These are phyloP conservation scores for Pythium coloratum DNA, from an alignment of 352 stramenopile species.

Conservation along the genomic window DNA sequence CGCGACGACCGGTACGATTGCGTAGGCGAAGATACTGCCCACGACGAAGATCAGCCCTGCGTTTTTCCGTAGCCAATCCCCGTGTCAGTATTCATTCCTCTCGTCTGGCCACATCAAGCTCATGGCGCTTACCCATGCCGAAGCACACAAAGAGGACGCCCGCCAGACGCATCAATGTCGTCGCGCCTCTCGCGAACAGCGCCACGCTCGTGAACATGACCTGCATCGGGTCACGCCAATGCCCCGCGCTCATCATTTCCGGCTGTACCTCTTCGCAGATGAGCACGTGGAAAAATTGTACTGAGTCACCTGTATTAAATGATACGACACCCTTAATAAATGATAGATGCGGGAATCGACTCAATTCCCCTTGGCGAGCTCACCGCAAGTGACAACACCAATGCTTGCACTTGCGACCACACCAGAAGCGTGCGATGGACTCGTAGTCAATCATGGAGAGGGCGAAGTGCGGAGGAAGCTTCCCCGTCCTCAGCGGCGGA, in stretches of 20 bases:
- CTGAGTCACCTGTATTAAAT: not conserved
- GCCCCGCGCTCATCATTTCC: conserved; percentile 10
- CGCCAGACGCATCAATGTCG: conserved; percentile 25
- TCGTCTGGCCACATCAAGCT: not conserved
- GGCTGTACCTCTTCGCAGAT: not conserved
- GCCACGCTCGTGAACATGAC: conserved; percentile 22
- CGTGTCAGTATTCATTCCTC: not conserved
- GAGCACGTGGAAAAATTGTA: not conserved
- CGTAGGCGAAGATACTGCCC: conserved; percentile 29
- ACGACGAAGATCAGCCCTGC: conserved; percentile 31
- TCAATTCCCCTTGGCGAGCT: no score
- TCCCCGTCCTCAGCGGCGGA: no score
- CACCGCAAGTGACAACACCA: no score
- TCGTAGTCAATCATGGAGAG: no score
- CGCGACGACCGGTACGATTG: conserved; percentile 27
- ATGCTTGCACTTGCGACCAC: no score
- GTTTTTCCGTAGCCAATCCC: not conserved
- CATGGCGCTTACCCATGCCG: conserved; percentile 24
- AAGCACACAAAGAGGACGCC: conserved; percentile 24
- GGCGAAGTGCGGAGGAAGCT: no score
- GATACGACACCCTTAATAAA: not conserved
- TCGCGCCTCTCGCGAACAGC: conserved; percentile 25
- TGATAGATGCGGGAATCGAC: no score
- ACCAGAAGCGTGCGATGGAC: no score
- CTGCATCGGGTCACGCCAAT: conserved; percentile 32